A percentile compares a stretch with the other conserved stretches of the same genome.
These are phyloP conservation scores for Colletotrichum camelliae DNA, from an alignment of 2,329 filamentous ascomycete species.

Conservation along the genomic window DNA sequence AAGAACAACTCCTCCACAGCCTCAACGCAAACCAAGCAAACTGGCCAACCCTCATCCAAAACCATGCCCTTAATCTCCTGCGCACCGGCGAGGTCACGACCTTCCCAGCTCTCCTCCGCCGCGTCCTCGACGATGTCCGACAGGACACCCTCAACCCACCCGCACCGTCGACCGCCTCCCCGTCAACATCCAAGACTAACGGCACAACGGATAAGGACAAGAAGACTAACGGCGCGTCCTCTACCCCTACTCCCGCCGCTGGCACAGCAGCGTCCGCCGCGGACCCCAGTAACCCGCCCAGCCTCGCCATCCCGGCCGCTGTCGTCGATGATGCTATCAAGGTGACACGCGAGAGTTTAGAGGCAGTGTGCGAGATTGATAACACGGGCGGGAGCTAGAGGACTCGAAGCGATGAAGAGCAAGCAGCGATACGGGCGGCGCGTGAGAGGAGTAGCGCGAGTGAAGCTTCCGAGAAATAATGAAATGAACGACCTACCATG, in stretches of 20 bases:
- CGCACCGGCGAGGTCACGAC: conserved; percentile 64
- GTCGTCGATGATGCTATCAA: conserved; percentile 69
- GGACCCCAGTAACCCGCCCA: conserved; percentile 30
- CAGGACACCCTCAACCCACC: conserved; percentile 48
- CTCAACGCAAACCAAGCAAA: conserved; percentile 64
- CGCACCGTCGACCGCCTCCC: conserved; percentile 29
- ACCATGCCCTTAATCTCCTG: conserved; percentile 64
- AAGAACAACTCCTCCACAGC: conserved; percentile 67
- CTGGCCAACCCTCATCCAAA: conserved; percentile 67
- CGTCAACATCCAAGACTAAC: conserved; percentile 30
- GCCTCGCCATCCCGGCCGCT: conserved; percentile 61
- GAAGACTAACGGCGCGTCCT: conserved; percentile 13
- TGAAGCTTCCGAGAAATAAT: not conserved
- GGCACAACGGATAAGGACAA: conserved; percentile 23
- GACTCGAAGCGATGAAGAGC: not conserved
- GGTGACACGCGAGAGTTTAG: conserved; percentile 63
- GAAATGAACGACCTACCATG: not conserved
- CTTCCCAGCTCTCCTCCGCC: conserved; percentile 65
- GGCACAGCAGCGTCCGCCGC: conserved; percentile 16
- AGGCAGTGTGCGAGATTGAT: conserved; percentile 51
- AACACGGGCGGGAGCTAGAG: not conserved
- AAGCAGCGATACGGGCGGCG: not conserved
- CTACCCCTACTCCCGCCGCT: conserved; percentile 2
- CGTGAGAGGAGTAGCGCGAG: not conserved
- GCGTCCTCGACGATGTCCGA: conserved; percentile 67